These are phyloP conservation scores for Fistulifera pelliculosa DNA, from an alignment of 108 stramenopile genomes.

Conservation along the genomic window DNA sequence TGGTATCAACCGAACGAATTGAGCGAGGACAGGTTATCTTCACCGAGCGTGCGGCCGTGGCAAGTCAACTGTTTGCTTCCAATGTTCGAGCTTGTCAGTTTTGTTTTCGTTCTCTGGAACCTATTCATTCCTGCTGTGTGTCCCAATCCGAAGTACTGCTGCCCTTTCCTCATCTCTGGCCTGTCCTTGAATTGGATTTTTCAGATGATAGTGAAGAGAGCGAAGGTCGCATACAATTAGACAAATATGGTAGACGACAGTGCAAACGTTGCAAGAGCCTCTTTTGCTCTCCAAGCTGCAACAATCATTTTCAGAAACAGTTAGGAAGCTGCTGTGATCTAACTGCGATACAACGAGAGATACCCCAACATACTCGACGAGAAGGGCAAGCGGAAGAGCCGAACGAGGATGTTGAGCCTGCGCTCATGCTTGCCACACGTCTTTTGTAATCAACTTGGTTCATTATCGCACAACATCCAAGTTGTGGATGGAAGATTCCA, in stretches of 20 bases:
- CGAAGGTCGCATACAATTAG: constrained; percentile 6
- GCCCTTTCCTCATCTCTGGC: constrained; percentile 36
- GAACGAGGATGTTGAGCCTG: constrained; percentile 13
- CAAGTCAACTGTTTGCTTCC: constrained; percentile 16
- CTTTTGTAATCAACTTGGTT: constrained; percentile 15
- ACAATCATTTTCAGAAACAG: constrained; percentile 6
- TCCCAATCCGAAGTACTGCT: constrained; percentile 6
- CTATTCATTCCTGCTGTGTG: constrained; percentile 5
- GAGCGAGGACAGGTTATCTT: constrained; percentile 26
- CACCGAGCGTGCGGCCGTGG: constrained; percentile 34
- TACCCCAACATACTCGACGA: constrained; percentile 7
- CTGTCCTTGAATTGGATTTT: constrained; percentile 17
- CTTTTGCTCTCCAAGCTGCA: constrained; percentile 18
- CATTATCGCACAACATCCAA: constrained; percentile 8
- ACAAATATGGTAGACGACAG: constrained; percentile 12
- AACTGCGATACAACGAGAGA: constrained; percentile 4
- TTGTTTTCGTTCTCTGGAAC: constrained; percentile 51
- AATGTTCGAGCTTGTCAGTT: constrained; percentile 35
- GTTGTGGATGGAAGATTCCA: constrained; percentile 3
- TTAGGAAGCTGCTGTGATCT: constrained; percentile 8
- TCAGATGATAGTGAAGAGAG: not conserved
- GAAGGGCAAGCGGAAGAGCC: constrained; percentile 1
- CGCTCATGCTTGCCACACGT: constrained; percentile 17
- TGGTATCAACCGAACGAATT: constrained; percentile 23
- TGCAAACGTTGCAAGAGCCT: constrained; percentile 18